Base-by-base conservation (phyloP, 371 early-diverging fungal genomes). In the Apophysomyces ossiformis region DNA sequence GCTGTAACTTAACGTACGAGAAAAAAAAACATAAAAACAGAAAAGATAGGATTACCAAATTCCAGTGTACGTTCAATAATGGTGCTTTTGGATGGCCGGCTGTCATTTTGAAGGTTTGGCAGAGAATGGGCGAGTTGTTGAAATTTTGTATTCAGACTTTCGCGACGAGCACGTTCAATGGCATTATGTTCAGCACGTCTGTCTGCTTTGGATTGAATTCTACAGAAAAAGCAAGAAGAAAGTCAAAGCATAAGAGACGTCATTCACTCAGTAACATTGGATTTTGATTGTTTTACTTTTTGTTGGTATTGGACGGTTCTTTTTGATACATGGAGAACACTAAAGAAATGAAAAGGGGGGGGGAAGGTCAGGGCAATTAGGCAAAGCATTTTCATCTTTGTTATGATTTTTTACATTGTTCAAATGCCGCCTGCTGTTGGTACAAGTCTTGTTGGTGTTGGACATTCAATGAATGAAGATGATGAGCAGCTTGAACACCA, bases 101-200 rank as follows among this genome's bases (percentile, higher is more conserved):
- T 82, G 60, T 89, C 89, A 58, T 89, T 82, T 67, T 79, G 79
- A 32, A 92, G 82, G 43, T 88, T 83, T 15, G 92, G 92, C 45
- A 92, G 73, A 7, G 85, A 79, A 63, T 85, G 82, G 11, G 92
- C 92, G 18, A 92, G 73, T 60, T 91, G 90, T 68, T 88, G 89
- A 69, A 92, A 90, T 58, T 89, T 85, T 16, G 79, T 79, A 76
- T 90, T 90, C 57, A 92, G 79, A 38, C 80, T 85, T 70, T 92
- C 92, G 35, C 92, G 87, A 58, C 92, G 84, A 47, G 90, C 90
- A 61, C 92, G 80, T 69, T 92, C 92, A 56, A 87, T 90, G 11
- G 92, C 92, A 63, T 92, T 92, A 69, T 92, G 92, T 56, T 85
- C 89, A 43, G 90, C 91, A 50, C 91, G 85, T 64, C 87, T 74